These are phyloP conservation scores for Lolium multiflorum DNA, from an alignment of 176 grass and related monocot species.

Conservation along the genomic window DNA sequence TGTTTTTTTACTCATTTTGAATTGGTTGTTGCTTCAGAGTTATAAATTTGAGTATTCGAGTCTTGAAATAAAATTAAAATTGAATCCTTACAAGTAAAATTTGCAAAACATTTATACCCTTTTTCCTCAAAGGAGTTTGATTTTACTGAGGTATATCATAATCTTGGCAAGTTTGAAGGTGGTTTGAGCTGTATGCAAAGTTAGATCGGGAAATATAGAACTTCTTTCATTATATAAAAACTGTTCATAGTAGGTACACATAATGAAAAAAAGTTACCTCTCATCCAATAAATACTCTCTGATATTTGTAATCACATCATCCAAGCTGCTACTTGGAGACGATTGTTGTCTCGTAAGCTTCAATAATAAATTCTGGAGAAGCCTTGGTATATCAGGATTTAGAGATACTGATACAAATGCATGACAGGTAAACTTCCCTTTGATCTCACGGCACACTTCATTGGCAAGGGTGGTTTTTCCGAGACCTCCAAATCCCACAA, in stretches of 20 bases:
- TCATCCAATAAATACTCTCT: neutral
- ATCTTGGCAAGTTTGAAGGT: neutral
- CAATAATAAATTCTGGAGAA: too few species aligned
- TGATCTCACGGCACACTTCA: too few species aligned
- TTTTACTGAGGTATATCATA: neutral
- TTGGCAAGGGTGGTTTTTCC: too few species aligned
- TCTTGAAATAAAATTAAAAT: neutral
- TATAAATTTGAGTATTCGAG: neutral
- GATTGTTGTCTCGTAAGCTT: too few species aligned
- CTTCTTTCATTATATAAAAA: too few species aligned
- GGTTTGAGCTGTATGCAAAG: neutral
- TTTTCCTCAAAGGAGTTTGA: neutral
- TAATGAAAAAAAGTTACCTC: neutral
- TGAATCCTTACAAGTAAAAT: neutral
- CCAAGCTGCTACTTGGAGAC: too few species aligned
- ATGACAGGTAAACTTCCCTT: too few species aligned
- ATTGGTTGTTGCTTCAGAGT: neutral
- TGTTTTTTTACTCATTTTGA: neutral
- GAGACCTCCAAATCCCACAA: too few species aligned
- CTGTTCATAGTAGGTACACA: neutral
- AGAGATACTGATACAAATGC: too few species aligned
- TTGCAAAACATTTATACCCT: too few species aligned
- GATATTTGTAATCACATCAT: too few species aligned
- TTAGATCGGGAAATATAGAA: neutral
- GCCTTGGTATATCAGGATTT: too few species aligned